Evolutionary conservation across 108 stramenopile species (phyloP), one percentile per base, ranked within the genome.

Genomic region (Cyclostephanos tholiformis): DNA sequence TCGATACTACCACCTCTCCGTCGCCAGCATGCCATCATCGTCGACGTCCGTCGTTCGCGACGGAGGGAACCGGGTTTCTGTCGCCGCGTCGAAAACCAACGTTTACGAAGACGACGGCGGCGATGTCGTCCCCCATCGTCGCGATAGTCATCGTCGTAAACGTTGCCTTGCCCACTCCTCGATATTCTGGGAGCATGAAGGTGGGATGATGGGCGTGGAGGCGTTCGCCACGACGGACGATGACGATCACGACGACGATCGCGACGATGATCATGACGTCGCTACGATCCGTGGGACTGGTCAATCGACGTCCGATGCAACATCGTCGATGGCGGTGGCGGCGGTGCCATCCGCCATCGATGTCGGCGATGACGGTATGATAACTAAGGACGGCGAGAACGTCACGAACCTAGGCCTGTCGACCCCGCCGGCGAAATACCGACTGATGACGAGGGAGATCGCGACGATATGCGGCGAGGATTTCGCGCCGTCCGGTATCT

Each of bases 221-320:
- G 57, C 44, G 36, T 70, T 70, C 44, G 69, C 69, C 2, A 70
- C 58, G 69, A 53, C 29, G 57, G 7, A 70, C 41, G 69, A 70
- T 38, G 69, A 58, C 29, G 36, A 19, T 25, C 39, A 10, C 68
- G 35, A 25, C 36, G 12, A 65, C 6, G 61, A 29, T 4, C 27
- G 8, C 61, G 27, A 26, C 25, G 5, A 41, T 7, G n/a, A 27
- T 14, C 41, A 65, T 25, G 41, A 44, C 6, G 49, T 7, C 20
- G 44, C 9, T 0, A 43, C 11, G 16, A 11, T 35, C 4, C 2
- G 20, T 9, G 32, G 32, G 32, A 32, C 4, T 4, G 62, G 44
- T 4, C 56, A 2, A 0, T 41, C 35, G 29, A 43, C 25, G 1
- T 19, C 50, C 22, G 51, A 51, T 30, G n/a, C 17, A 30, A 9